These are phyloP conservation scores for Malus sylvestris DNA, from an alignment of 306 rosid genomes.

Conservation along the genomic window DNA sequence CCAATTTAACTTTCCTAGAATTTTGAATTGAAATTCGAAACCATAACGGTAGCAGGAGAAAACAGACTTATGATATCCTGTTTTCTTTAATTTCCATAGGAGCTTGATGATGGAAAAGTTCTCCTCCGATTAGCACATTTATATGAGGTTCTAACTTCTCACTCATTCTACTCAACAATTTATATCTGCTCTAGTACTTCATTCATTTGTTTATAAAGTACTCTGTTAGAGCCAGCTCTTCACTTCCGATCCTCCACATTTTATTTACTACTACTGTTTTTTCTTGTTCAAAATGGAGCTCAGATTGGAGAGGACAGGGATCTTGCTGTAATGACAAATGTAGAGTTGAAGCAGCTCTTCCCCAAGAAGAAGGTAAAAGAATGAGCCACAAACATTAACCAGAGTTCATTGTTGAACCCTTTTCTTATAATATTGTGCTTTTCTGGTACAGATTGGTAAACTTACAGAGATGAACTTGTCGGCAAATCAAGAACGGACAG, in stretches of 20 bases:
- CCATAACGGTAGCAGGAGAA: background rate
- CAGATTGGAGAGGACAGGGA: slow-evolving; percentile 88
- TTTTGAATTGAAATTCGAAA: background rate
- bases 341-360: slow-evolving; percentile 77
- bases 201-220: background rate
- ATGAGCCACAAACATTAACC: background rate
- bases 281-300: slow-evolving; percentile 20
- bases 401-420: background rate
- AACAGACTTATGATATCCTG: background rate
- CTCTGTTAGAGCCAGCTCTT: background rate
- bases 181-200: slow-evolving; percentile 3
- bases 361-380: slow-evolving; percentile 65
- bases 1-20: background rate
- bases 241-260: background rate
- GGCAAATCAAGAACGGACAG: slow-evolving; percentile 71
- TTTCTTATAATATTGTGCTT: background rate
- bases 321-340: slow-evolving; percentile 50
- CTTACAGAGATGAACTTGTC: slow-evolving; percentile 35
- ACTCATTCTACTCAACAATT: background rate
- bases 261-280: background rate
- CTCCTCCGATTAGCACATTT: slow-evolving; percentile 46
- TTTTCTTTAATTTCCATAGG: slow-evolving; percentile 19
- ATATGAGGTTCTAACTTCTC: slow-evolving; percentile 29
- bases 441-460: slow-evolving; percentile 23
- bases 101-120: slow-evolving; percentile 28